Percentiles rank a stretch among this genome's conserved stretches.
Conservation (phyloP, 2,329 filamentous ascomycete species). For the Fusarium liriodendri region DNA sequence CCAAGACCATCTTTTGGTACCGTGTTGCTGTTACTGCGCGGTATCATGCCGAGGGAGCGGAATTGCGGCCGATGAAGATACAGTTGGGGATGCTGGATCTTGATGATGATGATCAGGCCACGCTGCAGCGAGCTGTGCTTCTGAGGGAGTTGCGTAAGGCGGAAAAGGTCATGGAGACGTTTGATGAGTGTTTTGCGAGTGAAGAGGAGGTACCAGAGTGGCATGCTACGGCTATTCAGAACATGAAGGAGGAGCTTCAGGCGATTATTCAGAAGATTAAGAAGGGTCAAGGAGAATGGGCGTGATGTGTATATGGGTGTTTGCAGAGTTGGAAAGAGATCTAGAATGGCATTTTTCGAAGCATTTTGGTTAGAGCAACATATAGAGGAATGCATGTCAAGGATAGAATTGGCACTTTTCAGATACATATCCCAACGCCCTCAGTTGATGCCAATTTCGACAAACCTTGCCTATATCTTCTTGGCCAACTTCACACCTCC, state of each 20-base stretch:
- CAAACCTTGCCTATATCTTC: not conserved
- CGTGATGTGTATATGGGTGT: not conserved
- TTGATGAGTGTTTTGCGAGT: conserved; percentile 6
- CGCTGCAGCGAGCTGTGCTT: conserved; percentile 2
- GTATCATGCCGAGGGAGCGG: not conserved
- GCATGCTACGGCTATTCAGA: conserved; percentile 11
- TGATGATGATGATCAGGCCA: conserved; percentile 26
- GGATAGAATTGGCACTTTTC: not conserved
- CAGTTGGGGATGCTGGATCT: conserved; percentile 24
- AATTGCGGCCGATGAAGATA: conserved; percentile 21
- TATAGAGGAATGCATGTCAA: not conserved
- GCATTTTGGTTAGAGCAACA: not conserved
- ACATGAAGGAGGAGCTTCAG: conserved; percentile 23
- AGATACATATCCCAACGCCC: not conserved
- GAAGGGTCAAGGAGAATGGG: conserved; percentile 7
- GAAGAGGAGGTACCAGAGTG: not conserved
- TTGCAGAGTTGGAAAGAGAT: not conserved
- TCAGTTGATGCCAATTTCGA: not conserved
- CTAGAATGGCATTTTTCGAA: not conserved
- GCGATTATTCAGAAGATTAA: conserved; percentile 17
- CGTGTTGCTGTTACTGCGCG: conserved; percentile 6
- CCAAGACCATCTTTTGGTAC: conserved; percentile 30
- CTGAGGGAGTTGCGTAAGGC: conserved; percentile 21
- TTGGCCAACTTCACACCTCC: not conserved
- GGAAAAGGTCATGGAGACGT: conserved; percentile 12